Evolutionary conservation across 1,139 yeast species (phyloP).

Genomic region (Saccharomyces hybrid): DNA sequence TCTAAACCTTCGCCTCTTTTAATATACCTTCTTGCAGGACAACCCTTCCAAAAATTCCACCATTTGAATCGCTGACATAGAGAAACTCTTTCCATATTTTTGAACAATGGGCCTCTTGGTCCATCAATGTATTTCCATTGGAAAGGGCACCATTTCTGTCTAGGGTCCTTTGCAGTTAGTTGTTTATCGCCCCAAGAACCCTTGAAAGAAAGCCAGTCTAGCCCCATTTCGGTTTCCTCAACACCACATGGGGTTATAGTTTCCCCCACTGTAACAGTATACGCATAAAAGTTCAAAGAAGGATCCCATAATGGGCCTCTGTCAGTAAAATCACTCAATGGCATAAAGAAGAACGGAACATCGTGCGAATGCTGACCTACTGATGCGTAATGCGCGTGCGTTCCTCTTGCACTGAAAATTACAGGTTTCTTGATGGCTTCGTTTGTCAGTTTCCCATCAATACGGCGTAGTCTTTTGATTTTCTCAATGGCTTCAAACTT

Average conservation of each 20-base stretch:
- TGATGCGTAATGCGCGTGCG: conserved; percentile 92
- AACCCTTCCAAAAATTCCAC: conserved; percentile 57
- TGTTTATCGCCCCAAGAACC: conserved; percentile 71
- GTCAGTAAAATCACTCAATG: conserved; percentile 82
- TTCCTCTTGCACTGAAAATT: conserved; percentile 81
- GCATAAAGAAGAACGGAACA: conserved; percentile 62
- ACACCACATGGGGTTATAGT: conserved; percentile 28
- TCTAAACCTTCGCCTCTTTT: conserved; percentile 66
- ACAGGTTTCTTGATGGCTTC: conserved; percentile 44
- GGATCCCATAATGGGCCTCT: conserved; percentile 94
- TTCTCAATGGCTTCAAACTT: conserved; percentile 65
- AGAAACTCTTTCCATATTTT: conserved; percentile 54
- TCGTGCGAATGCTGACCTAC: conserved; percentile 93
- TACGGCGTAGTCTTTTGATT: conserved; percentile 32
- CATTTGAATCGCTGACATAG: conserved; percentile 80
- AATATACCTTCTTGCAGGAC: conserved; percentile 61
- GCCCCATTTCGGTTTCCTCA: conserved; percentile 42
- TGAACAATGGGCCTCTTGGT: conserved; percentile 77
- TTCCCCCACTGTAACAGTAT: conserved; percentile 38
- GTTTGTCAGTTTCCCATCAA: conserved; percentile 1
- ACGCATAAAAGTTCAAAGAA: conserved; percentile 64
- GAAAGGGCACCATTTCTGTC: conserved; percentile 78
- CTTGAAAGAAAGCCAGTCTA: no score
- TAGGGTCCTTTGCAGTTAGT: conserved; percentile 51
- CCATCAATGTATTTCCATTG: conserved; percentile 87